These are phyloP conservation scores for Mycena kentingensis DNA, from an alignment of 768 basidiomycete species.

Conservation along the genomic window DNA sequence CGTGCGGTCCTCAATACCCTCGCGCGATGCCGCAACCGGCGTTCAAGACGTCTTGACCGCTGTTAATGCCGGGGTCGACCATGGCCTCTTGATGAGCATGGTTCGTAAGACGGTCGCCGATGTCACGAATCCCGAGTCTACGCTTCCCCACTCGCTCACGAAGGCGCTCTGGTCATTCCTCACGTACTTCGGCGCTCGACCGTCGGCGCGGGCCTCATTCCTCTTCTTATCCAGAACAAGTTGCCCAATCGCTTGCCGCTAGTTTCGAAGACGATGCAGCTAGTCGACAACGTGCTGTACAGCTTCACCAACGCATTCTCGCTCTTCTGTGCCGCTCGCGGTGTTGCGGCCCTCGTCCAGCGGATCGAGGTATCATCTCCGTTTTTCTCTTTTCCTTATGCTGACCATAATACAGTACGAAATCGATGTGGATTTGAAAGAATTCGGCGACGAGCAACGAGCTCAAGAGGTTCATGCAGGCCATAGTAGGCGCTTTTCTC, in stretches of 20 bases:
- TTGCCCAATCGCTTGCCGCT: slow-evolving; percentile 68
- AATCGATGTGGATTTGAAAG: slow-evolving; percentile 63
- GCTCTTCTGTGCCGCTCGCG: slow-evolving; percentile 80
- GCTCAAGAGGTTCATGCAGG: slow-evolving; percentile 50
- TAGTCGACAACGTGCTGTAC: slow-evolving; percentile 91
- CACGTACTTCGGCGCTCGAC: slow-evolving; percentile 87
- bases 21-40: slow-evolving; percentile 78
- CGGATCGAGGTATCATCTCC: slow-evolving; percentile 75
- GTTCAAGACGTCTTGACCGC: slow-evolving; percentile 86
- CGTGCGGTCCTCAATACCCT: slow-evolving; percentile 90
- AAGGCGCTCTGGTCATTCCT: slow-evolving; percentile 88
- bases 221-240: slow-evolving; percentile 82
- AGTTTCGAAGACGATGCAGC: slow-evolving; percentile 87
- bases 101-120: slow-evolving; percentile 80
- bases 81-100: slow-evolving; percentile 90
- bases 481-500: slow-evolving; percentile 47
- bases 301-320: slow-evolving; percentile 86
- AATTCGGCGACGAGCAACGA: slow-evolving; percentile 47
- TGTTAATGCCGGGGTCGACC: slow-evolving; percentile 93
- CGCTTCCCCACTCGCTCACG: slow-evolving; percentile 69
- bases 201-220: slow-evolving; percentile 90
- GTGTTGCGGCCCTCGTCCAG: slow-evolving; percentile 82
- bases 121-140: slow-evolving; percentile 65
- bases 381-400: slow-evolving; percentile 8
- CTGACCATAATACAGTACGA: slow-evolving; percentile 51